phyloP scores from a whole-genome alignment of 2,329 filamentous ascomycete species.

The Stagonosporopsis vannaccii region DNA sequence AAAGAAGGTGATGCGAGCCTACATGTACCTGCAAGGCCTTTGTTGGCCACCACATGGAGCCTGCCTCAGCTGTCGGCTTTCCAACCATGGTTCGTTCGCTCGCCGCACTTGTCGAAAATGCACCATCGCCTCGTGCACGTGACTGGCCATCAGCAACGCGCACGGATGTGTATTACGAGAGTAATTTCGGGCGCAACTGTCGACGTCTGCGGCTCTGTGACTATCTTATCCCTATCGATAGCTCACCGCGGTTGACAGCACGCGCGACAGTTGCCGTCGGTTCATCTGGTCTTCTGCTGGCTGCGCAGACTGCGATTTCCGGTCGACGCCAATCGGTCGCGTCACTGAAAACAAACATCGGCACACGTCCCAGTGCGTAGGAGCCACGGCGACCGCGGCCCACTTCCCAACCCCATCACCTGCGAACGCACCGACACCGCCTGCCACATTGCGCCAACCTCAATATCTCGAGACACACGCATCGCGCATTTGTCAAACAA shows the following conservation, averaged over 20 bases:
- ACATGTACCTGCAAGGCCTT: not conserved
- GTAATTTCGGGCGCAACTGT: slow-evolving; percentile 19
- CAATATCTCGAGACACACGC: slow-evolving; percentile 8
- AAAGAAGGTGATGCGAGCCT: slow-evolving; percentile 7
- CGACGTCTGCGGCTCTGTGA: slow-evolving; percentile 16
- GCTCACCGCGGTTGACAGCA: slow-evolving; percentile 17
- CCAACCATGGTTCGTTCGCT: slow-evolving; percentile 1
- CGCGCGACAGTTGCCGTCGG: slow-evolving; percentile 14
- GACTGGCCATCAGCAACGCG: slow-evolving; percentile 17
- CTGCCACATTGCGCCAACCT: slow-evolving; percentile 20
- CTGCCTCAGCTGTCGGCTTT: slow-evolving; percentile 5
- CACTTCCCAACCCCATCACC: slow-evolving; percentile 22
- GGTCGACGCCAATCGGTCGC: slow-evolving; percentile 18
- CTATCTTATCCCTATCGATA: slow-evolving; percentile 22
- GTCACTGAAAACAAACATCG: slow-evolving; percentile 23
- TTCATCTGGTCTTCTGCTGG: slow-evolving; percentile 10
- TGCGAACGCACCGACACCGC: slow-evolving; percentile 19
- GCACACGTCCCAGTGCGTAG: slow-evolving; percentile 12
- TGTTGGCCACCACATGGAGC: not conserved
- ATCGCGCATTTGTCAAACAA: slow-evolving; percentile 8
- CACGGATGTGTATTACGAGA: slow-evolving; percentile 19
- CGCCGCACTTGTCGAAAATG: slow-evolving; percentile 18
- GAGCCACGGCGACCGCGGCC: slow-evolving; percentile 17
- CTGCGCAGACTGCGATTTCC: slow-evolving; percentile 3
- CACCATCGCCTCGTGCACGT: slow-evolving; percentile 13